Conservation (phyloP, 2,329 filamentous ascomycete species). For the Monosporascus sp. region DNA sequence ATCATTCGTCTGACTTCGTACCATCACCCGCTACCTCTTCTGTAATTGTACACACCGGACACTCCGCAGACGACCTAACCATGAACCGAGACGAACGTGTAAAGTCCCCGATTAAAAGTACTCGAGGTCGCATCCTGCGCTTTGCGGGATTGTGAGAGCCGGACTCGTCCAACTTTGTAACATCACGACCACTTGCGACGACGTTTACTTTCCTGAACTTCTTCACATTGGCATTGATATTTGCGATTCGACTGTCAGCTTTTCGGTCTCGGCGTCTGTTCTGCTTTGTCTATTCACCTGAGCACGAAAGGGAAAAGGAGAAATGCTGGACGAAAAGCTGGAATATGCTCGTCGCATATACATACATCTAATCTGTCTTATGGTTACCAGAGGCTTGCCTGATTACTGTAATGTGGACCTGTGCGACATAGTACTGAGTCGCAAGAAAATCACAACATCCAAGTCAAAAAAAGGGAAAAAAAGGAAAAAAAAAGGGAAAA, state of each 20-base stretch:
- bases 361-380: background rate
- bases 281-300: too few species aligned
- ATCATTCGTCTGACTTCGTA: conserved; percentile 5
- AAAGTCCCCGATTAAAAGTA: background rate
- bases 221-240: background rate
- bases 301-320: too few species aligned
- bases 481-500: background rate
- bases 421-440: background rate
- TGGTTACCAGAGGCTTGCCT: background rate
- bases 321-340: too few species aligned
- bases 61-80: conserved; percentile 19
- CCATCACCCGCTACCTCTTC: conserved; percentile 15
- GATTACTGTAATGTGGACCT: background rate
- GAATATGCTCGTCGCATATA: too few species aligned
- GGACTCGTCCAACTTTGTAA: background rate
- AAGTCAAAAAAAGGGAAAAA: background rate
- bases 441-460: background rate
- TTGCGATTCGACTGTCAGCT: background rate
- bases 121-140: conserved; percentile 10
- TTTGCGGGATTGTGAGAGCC: conserved; percentile 1
- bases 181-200: background rate
- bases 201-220: background rate
- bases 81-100: background rate
- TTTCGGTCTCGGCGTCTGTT: too few species aligned
- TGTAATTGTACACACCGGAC: conserved; percentile 23